A percentile compares a stretch with the other conserved stretches of the same genome.
phyloP scores from a whole-genome alignment of 2,329 filamentous ascomycete genomes.

The Helotiales sp. region DNA sequence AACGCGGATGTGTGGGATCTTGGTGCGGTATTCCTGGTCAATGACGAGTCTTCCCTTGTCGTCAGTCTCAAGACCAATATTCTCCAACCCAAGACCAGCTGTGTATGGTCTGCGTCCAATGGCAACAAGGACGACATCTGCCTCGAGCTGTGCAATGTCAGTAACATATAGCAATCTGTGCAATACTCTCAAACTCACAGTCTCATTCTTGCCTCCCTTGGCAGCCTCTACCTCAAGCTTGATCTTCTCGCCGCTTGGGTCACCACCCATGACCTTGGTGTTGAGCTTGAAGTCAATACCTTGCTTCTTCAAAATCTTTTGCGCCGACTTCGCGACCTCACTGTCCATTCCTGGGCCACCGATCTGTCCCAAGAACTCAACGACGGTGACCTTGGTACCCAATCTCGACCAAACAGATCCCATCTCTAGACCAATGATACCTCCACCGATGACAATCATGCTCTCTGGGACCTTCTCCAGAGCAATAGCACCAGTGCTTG shows the following conservation, averaged over 20 bases:
- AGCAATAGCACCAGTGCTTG: slow-evolving; percentile 91
- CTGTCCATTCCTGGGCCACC: slow-evolving; percentile 97
- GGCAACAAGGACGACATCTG: slow-evolving; percentile 93
- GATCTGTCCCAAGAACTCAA: slow-evolving; percentile 95
- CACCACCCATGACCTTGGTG: slow-evolving; percentile 91
- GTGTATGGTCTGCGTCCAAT: slow-evolving; percentile 98
- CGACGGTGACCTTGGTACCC: slow-evolving; percentile 92
- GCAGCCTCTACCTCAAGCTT: slow-evolving; percentile 87
- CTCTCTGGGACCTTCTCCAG: slow-evolving; percentile 92
- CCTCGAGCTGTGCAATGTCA: slow-evolving; percentile 70
- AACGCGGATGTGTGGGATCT: slow-evolving; percentile 94
- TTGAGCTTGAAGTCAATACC: slow-evolving; percentile 97
- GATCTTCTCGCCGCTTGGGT: slow-evolving; percentile 76
- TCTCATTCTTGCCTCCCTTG: slow-evolving; percentile 95
- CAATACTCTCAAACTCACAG: slow-evolving; percentile 56
- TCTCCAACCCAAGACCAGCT: slow-evolving; percentile 87
- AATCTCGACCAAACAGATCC: slow-evolving; percentile 95
- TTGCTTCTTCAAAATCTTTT: slow-evolving; percentile 95
- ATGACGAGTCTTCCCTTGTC: slow-evolving; percentile 95
- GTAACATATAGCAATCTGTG: not conserved
- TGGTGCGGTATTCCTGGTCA: slow-evolving; percentile 98
- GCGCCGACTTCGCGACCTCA: slow-evolving; percentile 87
- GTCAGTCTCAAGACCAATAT: slow-evolving; percentile 88
- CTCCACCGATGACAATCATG: slow-evolving; percentile 96
- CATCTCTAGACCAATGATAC: slow-evolving; percentile 99